Evolutionary conservation across 2,329 filamentous ascomycete species (phyloP).

Genomic region (Ophiostoma piceae): DNA sequence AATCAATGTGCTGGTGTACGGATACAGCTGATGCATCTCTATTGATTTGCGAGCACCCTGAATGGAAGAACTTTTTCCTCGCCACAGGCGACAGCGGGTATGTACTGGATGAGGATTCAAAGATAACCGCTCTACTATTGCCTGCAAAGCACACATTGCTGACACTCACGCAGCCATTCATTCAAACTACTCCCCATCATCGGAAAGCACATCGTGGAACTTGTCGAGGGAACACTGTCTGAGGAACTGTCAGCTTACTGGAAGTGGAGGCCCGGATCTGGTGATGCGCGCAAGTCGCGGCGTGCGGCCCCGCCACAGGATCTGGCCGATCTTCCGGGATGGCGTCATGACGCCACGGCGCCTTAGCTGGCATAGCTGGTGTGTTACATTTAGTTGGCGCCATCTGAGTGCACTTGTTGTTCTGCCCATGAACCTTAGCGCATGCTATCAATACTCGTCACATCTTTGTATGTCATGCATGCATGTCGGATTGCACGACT

Average conservation of each 20-base stretch:
- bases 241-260: not conserved
- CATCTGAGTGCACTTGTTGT: not conserved
- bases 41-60: slow-evolving; percentile 13
- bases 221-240: slow-evolving; percentile 8
- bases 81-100: slow-evolving; percentile 13
- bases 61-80: slow-evolving; percentile 5
- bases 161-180: not conserved
- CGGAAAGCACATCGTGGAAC: slow-evolving; percentile 12
- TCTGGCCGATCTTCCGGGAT: slow-evolving; percentile 9
- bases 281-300: slow-evolving; percentile 12
- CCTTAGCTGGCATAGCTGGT: not conserved
- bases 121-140: not conserved
- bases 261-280: slow-evolving; percentile 11
- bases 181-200: slow-evolving; percentile 12
- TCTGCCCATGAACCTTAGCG: not conserved
- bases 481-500: not conserved
- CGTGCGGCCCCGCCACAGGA: slow-evolving; percentile 13
- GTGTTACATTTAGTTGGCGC: not conserved
- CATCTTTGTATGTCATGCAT: not conserved
- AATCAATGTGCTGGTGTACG: slow-evolving; percentile 10
- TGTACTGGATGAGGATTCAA: not conserved
- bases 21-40: slow-evolving; percentile 11
- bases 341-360: not conserved
- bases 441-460: not conserved
- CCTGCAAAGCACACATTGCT: not conserved